phyloP scores from a whole-genome alignment of 2,329 filamentous ascomycete species.

The Phaeosphaeriaceae sp. region DNA sequence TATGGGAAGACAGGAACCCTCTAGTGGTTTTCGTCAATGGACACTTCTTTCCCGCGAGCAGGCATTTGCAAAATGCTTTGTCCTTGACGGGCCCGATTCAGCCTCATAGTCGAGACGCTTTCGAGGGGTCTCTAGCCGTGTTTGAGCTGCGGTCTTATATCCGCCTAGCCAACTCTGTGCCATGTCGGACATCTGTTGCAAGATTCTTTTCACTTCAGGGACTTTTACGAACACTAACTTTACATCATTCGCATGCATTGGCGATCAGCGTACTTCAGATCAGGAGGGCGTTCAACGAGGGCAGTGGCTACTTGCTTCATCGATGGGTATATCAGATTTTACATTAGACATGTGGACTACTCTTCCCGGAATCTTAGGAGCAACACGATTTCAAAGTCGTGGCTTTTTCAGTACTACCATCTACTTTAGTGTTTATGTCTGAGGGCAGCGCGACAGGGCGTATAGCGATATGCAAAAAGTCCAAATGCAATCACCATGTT shows the following conservation, averaged over 20 bases:
- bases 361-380: not conserved
- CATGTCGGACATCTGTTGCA: not conserved
- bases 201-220: not conserved
- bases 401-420: not conserved
- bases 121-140: not conserved
- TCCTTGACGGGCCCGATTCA: not conserved
- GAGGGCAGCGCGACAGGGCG: not conserved
- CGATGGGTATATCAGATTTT: not conserved
- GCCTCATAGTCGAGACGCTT: not conserved
- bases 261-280: not conserved
- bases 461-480: not conserved
- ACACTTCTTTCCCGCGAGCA: not conserved
- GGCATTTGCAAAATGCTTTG: not conserved
- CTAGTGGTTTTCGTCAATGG: not conserved
- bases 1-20: slow-evolving; percentile 29
- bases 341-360: not conserved
- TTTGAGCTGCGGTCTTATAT: not conserved
- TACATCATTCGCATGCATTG: not conserved
- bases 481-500: not conserved
- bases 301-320: not conserved
- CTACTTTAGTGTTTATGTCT: not conserved
- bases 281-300: not conserved
- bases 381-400: not conserved
- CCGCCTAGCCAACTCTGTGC: not conserved
- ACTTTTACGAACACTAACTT: not conserved